Evolutionary conservation across 129 eudicot genomes (phyloP), one percentile per base, ranked within the genome.

Genomic region (Flaveria robusta): DNA sequence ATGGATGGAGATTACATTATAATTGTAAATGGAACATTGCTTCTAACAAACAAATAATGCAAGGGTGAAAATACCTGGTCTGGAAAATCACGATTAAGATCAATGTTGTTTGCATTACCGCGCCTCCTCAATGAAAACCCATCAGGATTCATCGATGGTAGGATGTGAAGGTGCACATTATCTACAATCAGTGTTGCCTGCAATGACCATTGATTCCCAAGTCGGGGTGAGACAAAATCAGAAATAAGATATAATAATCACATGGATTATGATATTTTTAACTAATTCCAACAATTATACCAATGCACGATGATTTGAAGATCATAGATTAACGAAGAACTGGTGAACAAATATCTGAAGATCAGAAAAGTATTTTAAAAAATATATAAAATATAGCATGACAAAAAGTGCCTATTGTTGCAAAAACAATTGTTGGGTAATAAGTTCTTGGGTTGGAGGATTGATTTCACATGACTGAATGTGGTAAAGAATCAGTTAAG

Each of bases 71-170:
- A 66, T 87, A 94, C 98, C 98, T 89, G 96, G 68, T 94, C 98
- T 22, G 98, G 98, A 74, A 94, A 94, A 85, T 94, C 97, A 71
- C 98, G 96, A 84, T 94, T 94, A 75, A 94, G 82, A 81, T 94
- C 98, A 77, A 94, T 46, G 50, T 80, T 66, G 77, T 94, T 91
- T 70, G 98, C 98, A 83, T 94, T 94, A 47, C 89, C 90, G 18
- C 98, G 96, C 65, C 77, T 74, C 81, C 92, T 86, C 15, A 87
- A 74, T 50, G 93, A 66, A 86, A 71, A 94, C 51, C 98, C 98
- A 80, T 94, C 98, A 42, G 98, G 98, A 84, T 94, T 94, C 96
- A 94, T 91, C 13, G 98, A 85, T 58, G 97, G 97, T 73, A 94
- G 96, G 54, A 94, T 81, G 83, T 94, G 98, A 79, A 94, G 97